Evolutionary conservation across 2,329 filamentous ascomycete genomes (phyloP).

Genomic region (Fusarium hostae): DNA sequence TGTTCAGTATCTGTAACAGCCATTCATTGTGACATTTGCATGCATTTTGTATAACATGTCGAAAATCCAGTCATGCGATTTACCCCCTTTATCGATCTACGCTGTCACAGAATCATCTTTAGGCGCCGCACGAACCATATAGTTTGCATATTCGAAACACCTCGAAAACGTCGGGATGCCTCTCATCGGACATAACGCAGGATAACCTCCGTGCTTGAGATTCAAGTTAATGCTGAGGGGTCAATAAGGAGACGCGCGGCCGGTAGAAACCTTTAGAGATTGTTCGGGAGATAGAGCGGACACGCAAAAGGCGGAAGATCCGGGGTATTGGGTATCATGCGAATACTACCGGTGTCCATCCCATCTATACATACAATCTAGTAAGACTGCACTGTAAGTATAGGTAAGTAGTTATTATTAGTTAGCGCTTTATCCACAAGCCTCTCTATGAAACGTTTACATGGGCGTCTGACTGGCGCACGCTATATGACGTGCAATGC

Average conservation of each 20-base stretch:
- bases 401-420: background rate
- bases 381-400: background rate
- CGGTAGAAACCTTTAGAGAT: background rate
- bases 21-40: background rate
- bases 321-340: background rate
- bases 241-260: constrained; percentile 20
- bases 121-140: constrained; percentile 4
- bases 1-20: background rate
- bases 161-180: constrained; percentile 2
- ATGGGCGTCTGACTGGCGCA: background rate
- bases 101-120: constrained; percentile 1
- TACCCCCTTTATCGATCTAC: background rate
- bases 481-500: constrained; percentile 7
- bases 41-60: background rate
- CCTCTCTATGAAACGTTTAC: constrained; percentile 1
- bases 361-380: background rate
- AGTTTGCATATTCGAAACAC: constrained; percentile 19
- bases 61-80: background rate
- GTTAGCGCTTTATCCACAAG: background rate
- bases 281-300: background rate
- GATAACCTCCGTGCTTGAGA: background rate
- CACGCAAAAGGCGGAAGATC: background rate
- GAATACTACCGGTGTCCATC: background rate
- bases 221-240: background rate
- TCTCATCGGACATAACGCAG: background rate